phyloP scores from a whole-genome alignment of 2,329 filamentous ascomycete species.

The Cladophialophora exuberans region DNA sequence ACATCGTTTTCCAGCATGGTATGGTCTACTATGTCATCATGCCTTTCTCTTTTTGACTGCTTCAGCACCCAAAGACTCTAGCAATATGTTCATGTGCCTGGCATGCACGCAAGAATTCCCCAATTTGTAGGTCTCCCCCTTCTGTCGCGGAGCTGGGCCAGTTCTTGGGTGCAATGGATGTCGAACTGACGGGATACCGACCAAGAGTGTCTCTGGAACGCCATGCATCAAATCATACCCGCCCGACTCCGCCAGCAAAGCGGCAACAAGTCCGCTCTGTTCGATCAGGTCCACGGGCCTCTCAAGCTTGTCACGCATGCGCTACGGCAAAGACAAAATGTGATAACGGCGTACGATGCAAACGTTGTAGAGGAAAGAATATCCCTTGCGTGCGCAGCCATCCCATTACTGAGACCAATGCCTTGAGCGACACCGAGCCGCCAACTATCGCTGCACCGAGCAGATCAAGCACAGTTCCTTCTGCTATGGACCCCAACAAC shows the following conservation, averaged over 20 bases:
- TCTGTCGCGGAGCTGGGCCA: not conserved
- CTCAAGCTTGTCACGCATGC: slow-evolving; percentile 7
- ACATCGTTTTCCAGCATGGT: not conserved
- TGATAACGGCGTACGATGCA: not conserved
- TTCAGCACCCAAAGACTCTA: not conserved
- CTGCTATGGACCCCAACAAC: not conserved
- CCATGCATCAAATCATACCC: not conserved
- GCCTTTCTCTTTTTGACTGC: not conserved
- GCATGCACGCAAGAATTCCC: not conserved
- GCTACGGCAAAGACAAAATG: slow-evolving; percentile 1
- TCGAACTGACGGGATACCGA: not conserved
- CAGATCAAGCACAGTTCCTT: not conserved
- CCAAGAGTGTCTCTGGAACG: not conserved
- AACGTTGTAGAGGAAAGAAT: not conserved
- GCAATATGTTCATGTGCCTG: not conserved
- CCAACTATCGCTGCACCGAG: not conserved
- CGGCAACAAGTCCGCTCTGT: not conserved
- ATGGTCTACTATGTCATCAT: not conserved
- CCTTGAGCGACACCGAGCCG: not conserved
- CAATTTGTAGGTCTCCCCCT: not conserved
- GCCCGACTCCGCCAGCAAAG: not conserved
- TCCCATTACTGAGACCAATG: not conserved
- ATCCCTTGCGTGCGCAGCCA: slow-evolving; percentile 3
- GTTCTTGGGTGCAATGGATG: not conserved
- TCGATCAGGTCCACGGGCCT: not conserved